Evolutionary conservation across 768 basidiomycete species (phyloP), one percentile per base, ranked within the genome.

Genomic region (Amanita thiersii): DNA sequence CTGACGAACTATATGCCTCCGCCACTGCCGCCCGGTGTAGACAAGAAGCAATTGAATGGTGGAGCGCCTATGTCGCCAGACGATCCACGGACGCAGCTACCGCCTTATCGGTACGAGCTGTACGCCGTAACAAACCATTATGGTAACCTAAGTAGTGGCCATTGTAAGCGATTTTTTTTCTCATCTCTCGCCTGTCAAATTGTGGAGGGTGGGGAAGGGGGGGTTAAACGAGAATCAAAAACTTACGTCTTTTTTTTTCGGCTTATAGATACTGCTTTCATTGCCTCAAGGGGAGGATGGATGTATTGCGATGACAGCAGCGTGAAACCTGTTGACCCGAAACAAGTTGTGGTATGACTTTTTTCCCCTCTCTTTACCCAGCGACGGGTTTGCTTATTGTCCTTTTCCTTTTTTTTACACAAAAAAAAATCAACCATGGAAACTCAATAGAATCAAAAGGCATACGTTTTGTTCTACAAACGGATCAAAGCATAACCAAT

Each of bases 81-180:
- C 14, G 92, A 92, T 56, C 86, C 91, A 1, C 70, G 87, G 14
- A 68, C 75, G 12, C 88, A 92, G 60, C 55, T 79, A n/a, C 89
- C 88, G 15, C 91, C 91, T 2, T 97, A 89, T 58, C 75, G 68
- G 50, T 99, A 98, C 57, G 94, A 99, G 53, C 63, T 98, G 49
- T 98, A 96, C 55, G 93, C 73, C 7, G 92, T 98, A 30, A 94
- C 89, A 44, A 97, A 98, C 59, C 96, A 99, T 63, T 89, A 81
- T 59, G 96, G 96, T 7, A 94, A 81, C 56, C 63, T 99, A 41
- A 90, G 82, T 53, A 89, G 87, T 55, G 96, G 96, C 0, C 96
- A 99, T 61, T 99, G 96, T 96, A 52, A 62, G 91, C 71, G 14
- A 12, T 20, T 29, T 39, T 30, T 5, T 41, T 39, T 32, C 7